These are phyloP conservation scores for Chamaenerion angustifolium DNA, from an alignment of 345 rosid genomes.

Conservation along the genomic window DNA sequence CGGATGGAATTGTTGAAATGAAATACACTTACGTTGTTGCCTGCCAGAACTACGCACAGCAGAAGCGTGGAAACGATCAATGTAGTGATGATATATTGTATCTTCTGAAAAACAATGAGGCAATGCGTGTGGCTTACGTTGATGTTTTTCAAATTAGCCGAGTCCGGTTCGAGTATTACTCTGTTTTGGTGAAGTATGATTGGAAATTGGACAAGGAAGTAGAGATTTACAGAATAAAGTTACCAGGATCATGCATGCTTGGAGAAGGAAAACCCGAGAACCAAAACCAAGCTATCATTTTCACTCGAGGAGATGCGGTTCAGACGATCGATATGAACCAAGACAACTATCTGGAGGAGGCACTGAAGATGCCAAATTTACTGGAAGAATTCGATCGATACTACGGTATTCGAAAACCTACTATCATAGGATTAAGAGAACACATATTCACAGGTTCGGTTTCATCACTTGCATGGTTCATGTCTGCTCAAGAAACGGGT, in stretches of 20 bases:
- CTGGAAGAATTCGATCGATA: constrained; percentile 61
- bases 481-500: constrained; percentile 10
- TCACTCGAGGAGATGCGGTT: constrained; percentile 85
- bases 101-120: constrained; percentile 70
- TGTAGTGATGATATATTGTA: constrained; percentile 67
- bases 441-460: constrained; percentile 9
- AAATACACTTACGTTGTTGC: constrained; percentile 78
- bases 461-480: constrained; percentile 10
- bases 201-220: constrained; percentile 58
- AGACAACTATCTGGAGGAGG: constrained; percentile 88
- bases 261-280: constrained; percentile 98
- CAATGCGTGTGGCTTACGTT: constrained; percentile 83
- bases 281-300: constrained; percentile 86
- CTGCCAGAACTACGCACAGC: constrained; percentile 79
- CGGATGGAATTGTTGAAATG: constrained; percentile 62
- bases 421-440: constrained; percentile 8
- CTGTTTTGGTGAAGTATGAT: constrained; percentile 83
- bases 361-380: constrained; percentile 79
- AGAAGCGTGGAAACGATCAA: constrained; percentile 61
- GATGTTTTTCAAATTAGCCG: constrained; percentile 56
- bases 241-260: constrained; percentile 88
- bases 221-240: constrained; percentile 72
- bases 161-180: constrained; percentile 52
- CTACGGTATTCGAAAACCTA: constrained; percentile 6
- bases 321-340: constrained; percentile 98